A percentile compares a stretch with the other conserved stretches of the same genome.
Evolutionary conservation across 148 eudicot species (phyloP).

Genomic region (Rhododendron griersonianum): DNA sequence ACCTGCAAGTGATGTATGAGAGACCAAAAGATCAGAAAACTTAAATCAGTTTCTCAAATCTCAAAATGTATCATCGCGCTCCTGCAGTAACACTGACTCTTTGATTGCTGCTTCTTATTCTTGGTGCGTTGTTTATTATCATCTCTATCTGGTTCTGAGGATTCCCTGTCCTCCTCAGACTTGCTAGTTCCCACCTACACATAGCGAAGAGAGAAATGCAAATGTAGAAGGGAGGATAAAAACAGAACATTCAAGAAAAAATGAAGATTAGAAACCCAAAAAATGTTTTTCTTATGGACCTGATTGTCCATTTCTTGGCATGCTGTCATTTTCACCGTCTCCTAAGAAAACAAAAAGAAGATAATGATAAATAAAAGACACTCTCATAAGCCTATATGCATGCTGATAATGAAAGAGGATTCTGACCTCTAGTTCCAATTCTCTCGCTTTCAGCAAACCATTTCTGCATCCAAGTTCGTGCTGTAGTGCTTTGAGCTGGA

Average conservation of each 20-base stretch:
- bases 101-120: conserved; percentile 13
- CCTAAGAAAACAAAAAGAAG: conserved; percentile 16
- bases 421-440: conserved; percentile 29
- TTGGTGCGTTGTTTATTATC: conserved; percentile 5
- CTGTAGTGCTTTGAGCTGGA: conserved; percentile 38
- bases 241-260: neutral
- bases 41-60: neutral
- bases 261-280: neutral
- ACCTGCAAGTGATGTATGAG: conserved; percentile 16
- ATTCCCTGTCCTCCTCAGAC: conserved; percentile 12
- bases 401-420: conserved; percentile 6
- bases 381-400: neutral
- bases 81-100: conserved; percentile 17
- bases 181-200: conserved; percentile 15
- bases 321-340: conserved; percentile 9
- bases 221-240: neutral
- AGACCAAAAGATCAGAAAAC: neutral
- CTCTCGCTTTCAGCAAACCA: conserved; percentile 31
- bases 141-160: conserved; percentile 11
- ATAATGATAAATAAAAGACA: neutral
- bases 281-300: conserved; percentile 13
- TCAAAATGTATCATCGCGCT: neutral
- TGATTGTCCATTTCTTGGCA: conserved; percentile 14
- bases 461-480: conserved; percentile 47
- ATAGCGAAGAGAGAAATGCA: neutral